Evolutionary conservation across 2,329 filamentous ascomycete genomes (phyloP), one percentile per base, ranked within the genome.

Genomic region (Teratosphaeria pseudoeucalypti): DNA sequence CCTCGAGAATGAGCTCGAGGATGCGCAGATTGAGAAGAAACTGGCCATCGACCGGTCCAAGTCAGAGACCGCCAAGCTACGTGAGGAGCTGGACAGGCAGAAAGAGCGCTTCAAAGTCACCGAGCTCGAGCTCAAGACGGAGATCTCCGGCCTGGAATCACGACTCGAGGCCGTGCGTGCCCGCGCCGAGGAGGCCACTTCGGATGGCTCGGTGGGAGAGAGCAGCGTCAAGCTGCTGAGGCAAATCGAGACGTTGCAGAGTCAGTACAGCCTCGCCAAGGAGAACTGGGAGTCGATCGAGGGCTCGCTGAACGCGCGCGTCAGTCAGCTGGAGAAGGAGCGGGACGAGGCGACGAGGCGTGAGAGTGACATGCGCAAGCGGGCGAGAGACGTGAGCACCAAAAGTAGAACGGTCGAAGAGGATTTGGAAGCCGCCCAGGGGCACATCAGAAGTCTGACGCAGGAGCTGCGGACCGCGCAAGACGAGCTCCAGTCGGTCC

Each of bases 251-350:
- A 96, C 90, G 0, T 77, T 99, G 43, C 94, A 99, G 74, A 94
- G 89, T 6, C 95, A 99, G 72, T 96, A 99, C 74, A 86, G 91
- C 0, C 86, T 95, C 58, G 94, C 94, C 1, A 94, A 90, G 66
- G 90, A 95, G 70, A 99, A 99, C 68, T 99, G 95, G 94, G 92
- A 96, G 71, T 90, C 91, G 0, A 95, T 99, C 62, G 92, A 99
- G 73, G 84, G 88, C 10, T 95, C 89, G 2, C 76, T 99, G 34
- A 82, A 92, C 56, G 85, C 89, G 26, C 84, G 92, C 60, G 81
- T 94, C 11, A 81, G 86, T 3, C 86, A 79, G 56, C 78, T 97
- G 10, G 94, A 99, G 72, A 94, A 88, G 71, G 95, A 99, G 73
- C 85, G 90, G 59, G 92, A 97, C 69, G 94, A 99, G 68, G 84